phyloP scores from a whole-genome alignment of 2,329 filamentous ascomycete genomes.

The Neofusicoccum parvum region DNA sequence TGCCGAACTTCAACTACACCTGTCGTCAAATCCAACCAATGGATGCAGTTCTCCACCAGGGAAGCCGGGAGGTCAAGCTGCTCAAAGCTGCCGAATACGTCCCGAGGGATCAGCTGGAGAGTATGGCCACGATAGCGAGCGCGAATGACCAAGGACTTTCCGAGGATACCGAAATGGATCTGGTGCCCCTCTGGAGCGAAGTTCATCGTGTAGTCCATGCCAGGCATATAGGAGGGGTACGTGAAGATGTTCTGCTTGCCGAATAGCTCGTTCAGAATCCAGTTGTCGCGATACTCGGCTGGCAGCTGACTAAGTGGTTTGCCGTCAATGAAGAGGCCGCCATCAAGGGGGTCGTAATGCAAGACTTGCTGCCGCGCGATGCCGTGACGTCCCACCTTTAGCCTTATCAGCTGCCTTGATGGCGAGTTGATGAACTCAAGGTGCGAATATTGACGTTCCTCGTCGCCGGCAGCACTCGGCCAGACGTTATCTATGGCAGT shows the following conservation, averaged over 20 bases:
- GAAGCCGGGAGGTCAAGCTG: conserved; percentile 53
- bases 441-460: conserved; percentile 22
- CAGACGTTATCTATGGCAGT: conserved; percentile 46
- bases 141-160: conserved; percentile 47
- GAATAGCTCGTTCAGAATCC: conserved; percentile 55
- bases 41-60: conserved; percentile 56
- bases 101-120: conserved; percentile 40
- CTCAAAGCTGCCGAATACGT: conserved; percentile 28
- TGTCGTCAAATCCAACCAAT: conserved; percentile 60
- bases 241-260: conserved; percentile 54
- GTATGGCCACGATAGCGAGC: conserved; percentile 33
- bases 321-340: conserved; percentile 53
- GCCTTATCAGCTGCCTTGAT: not conserved
- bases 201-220: conserved; percentile 57
- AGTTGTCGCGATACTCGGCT: conserved; percentile 48
- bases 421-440: conserved; percentile 27
- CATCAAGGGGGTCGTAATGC: conserved; percentile 50
- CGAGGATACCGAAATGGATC: conserved; percentile 59
- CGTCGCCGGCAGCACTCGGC: conserved; percentile 39
- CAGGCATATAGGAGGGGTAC: conserved; percentile 54
- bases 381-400: not conserved
- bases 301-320: conserved; percentile 57
- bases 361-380: conserved; percentile 35
- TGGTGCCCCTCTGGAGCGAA: conserved; percentile 41
- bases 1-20: conserved; percentile 57